Base-by-base conservation (phyloP, 768 basidiomycete genomes). In the Hysterangium stoloniferum region DNA sequence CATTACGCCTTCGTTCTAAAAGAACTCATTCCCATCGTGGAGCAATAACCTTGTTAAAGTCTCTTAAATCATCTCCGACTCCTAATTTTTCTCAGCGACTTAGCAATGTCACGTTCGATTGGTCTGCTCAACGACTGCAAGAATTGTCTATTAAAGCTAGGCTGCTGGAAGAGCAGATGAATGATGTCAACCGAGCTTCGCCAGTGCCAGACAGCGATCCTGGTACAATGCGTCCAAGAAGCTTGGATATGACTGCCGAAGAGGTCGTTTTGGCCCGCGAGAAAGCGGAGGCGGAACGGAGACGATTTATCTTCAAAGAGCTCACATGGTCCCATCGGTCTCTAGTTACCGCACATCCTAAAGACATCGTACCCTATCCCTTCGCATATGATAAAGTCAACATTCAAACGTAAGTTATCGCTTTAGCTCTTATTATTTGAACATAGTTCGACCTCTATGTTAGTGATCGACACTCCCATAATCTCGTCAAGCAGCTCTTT, bases 381-480 rank as follows among this genome's bases (percentile, higher is more conserved):
- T 15, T 49, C 1, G 35, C 48, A 8, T 49, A 49, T 36, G 48
- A 49, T 28, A 36, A 20, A 4, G 27, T 36, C 20, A 38, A 37
- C 4, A 3, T 49, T 15, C 34, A 37, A 28, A 49, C 34, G 48
- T 49, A 12, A 37, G 34, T 40, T 17, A 19, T 47, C 20, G n/a
- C 25, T 31, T 12, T 34, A 4, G 1, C 27, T 38, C 8, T 22
- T 37, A 22, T 45, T 17, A 31, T 32, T 19, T 9, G 33, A 34
- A 9, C 33, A 34, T 9, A 43, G 19, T 15, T 43, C 3, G 24
- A 49, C 35, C 37, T 17, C 49, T 12, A 19, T 48, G 13, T n/a
- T 51, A 89, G 87, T 53, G 87, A 88, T 57, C 72, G 69, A 46
- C 76, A 79, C 55, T 71, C 78, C 22, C 34, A 63, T 55, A 52